Base-by-base conservation (phyloP, 2,329 filamentous ascomycete genomes). In the Colletotrichum tropicale region DNA sequence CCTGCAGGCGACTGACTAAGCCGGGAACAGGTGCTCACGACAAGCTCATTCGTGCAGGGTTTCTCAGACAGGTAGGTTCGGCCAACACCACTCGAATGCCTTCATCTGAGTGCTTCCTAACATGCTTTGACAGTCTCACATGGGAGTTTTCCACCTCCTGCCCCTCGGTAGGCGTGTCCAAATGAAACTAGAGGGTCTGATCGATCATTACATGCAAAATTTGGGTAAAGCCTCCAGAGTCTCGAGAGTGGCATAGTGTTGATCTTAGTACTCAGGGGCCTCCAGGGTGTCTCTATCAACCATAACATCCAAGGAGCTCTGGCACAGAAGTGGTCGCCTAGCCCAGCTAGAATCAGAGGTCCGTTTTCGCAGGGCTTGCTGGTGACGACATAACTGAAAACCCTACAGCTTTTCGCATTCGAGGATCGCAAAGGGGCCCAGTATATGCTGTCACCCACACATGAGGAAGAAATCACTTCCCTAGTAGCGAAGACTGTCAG, bases 381-480 rank as follows among this genome's bases (percentile, higher is more conserved):
- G 13, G 55, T 30, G 24, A 26, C 16, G n/a, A 34, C 18, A 12
- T 3, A 28, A 52, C 38, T 85, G 60, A 85, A 69, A 52, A 21
- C 8, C 7, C 8, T 58, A 13, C 80, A 97, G 93, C 89, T 98
- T 24, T 96, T 98, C 79, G 92, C 91, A 56, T 91, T 98, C 62
- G 86, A 89, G 60, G 97, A 98, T 84, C 92, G 97, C 71, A 97
- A 94, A 83, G 91, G 94, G 8, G 87, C 90, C 1, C 88, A 90
- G 6, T 95, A 95, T 77, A 89, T 99, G 34, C 90, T 99, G 6
- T 94, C 96, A 2, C 97, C 97, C 1, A 99, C 97, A 0, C 97
- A 99, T 77, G 97, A 99, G 82, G 97, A 99, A 83, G 97, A 99
- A 82, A 97, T 99, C 79, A 99, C 97, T 0, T 87, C 90, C 0